Percentiles rank a stretch among this genome's conserved stretches.
Conservation (phyloP, 75 land plant species). For the Pinus taeda region DNA sequence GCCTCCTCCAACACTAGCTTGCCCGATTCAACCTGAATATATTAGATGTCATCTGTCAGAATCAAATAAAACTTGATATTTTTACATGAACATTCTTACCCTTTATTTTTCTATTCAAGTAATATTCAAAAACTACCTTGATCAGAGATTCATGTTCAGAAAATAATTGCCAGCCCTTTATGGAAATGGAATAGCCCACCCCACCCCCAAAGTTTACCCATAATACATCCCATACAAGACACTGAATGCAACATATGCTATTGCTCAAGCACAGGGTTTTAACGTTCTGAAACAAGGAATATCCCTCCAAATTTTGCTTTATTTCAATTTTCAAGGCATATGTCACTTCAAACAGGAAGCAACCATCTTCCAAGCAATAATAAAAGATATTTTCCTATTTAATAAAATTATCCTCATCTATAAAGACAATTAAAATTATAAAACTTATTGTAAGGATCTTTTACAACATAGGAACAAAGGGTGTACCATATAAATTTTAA, state of each 20-base stretch:
- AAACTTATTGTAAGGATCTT: not conserved
- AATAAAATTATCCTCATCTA: not conserved
- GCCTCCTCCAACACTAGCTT: slow-evolving; percentile 71
- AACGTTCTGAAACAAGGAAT: not conserved
- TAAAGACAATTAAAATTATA: not conserved
- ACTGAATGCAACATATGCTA: not conserved
- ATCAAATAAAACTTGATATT: not conserved
- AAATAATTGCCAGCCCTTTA: not conserved
- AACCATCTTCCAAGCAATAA: not conserved
- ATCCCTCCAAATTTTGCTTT: not conserved
- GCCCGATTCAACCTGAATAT: slow-evolving; percentile 78
- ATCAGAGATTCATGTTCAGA: not conserved
- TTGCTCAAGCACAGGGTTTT: not conserved
- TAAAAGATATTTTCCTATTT: not conserved
- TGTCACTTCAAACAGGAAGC: not conserved
- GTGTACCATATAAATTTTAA: not conserved
- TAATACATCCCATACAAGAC: not conserved
- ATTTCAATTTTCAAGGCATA: not conserved
- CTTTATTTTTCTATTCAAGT: not conserved
- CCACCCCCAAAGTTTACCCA: no score
- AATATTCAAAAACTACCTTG: not conserved
- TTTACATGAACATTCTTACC: not conserved
- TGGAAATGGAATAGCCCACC: no score
- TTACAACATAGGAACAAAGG: not conserved
- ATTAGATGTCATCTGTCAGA: not conserved